Evolutionary conservation across 352 stramenopile genomes (phyloP).

Genomic region (Globisporangium apiculatum): DNA sequence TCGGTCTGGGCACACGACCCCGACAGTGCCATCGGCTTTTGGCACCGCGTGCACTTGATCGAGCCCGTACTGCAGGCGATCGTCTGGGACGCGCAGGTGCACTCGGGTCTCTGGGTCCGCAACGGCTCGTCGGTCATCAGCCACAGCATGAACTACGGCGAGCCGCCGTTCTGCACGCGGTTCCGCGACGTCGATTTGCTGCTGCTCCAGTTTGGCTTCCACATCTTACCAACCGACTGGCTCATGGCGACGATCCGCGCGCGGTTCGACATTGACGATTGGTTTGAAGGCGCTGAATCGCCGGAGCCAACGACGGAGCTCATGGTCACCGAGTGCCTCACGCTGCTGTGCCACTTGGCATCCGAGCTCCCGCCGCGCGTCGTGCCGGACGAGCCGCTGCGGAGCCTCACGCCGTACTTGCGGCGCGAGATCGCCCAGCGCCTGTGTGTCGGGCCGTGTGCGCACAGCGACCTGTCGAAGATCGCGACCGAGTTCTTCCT

Average conservation of each 20-base stretch:
- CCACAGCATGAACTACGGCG: conserved; percentile 88
- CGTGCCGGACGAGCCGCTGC: conserved; percentile 29
- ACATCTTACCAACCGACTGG: conserved; percentile 66
- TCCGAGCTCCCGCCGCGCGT: conserved; percentile 73
- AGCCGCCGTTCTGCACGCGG: conserved; percentile 78
- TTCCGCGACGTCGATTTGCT: conserved; percentile 82
- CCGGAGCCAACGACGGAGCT: conserved; percentile 45
- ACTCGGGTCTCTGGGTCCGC: conserved; percentile 77
- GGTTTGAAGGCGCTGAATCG: conserved; percentile 32
- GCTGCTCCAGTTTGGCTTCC: conserved; percentile 72
- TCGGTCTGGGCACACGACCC: conserved; percentile 54
- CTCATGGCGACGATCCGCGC: conserved; percentile 68
- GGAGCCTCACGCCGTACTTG: conserved; percentile 62
- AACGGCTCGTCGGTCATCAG: conserved; percentile 83
- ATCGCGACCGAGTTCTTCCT: conserved; percentile 79
- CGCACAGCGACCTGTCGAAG: conserved; percentile 81
- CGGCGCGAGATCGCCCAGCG: conserved; percentile 75
- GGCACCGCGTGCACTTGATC: conserved; percentile 75
- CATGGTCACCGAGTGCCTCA: conserved; percentile 77
- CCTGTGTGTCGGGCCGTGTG: conserved; percentile 71
- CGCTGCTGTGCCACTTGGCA: conserved; percentile 65
- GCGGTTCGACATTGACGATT: conserved; percentile 59
- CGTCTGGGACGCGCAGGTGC: conserved; percentile 84
- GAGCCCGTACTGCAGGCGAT: conserved; percentile 74
- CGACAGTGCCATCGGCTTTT: conserved; percentile 63